A percentile compares a stretch with the other conserved stretches of the same genome.
Evolutionary conservation across 768 basidiomycete genomes (phyloP).

Genomic region (Dendrothele bispora): DNA sequence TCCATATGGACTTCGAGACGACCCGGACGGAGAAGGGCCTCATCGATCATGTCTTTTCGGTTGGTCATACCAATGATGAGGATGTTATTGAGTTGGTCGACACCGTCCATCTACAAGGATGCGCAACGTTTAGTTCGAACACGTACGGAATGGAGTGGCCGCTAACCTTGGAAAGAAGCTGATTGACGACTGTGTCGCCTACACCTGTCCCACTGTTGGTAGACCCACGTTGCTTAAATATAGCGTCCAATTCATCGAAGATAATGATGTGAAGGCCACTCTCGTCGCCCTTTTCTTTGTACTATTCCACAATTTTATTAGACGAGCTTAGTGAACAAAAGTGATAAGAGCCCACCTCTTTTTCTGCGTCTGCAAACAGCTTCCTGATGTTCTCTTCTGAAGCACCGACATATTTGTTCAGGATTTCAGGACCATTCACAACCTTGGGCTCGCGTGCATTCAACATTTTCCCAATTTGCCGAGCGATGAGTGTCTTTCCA

Average conservation of each 20-base stretch:
- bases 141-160: not conserved
- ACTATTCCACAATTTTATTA: slow-evolving; percentile 42
- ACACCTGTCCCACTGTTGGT: slow-evolving; percentile 92
- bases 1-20: slow-evolving; percentile 99
- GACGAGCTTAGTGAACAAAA: not conserved
- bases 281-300: slow-evolving; percentile 96
- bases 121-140: not conserved
- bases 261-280: slow-evolving; percentile 99
- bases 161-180: slow-evolving; percentile 89
- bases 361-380: slow-evolving; percentile 97
- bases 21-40: slow-evolving; percentile 94
- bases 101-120: slow-evolving; percentile 87
- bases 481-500: slow-evolving; percentile 96
- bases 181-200: slow-evolving; percentile 98
- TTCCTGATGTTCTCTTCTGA: slow-evolving; percentile 98
- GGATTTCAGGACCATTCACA: slow-evolving; percentile 96
- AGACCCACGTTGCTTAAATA: slow-evolving; percentile 98
- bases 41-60: slow-evolving; percentile 97
- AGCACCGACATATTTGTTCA: slow-evolving; percentile 96
- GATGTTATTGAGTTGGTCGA: slow-evolving; percentile 98
- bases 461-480: slow-evolving; percentile 99
- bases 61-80: slow-evolving; percentile 99
- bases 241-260: slow-evolving; percentile 97
- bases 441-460: slow-evolving; percentile 98
- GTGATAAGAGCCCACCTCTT: slow-evolving; percentile 59